Evolutionary conservation across 73 alveolate species (phyloP).

Genomic region (Durusdinium trenchii): DNA sequence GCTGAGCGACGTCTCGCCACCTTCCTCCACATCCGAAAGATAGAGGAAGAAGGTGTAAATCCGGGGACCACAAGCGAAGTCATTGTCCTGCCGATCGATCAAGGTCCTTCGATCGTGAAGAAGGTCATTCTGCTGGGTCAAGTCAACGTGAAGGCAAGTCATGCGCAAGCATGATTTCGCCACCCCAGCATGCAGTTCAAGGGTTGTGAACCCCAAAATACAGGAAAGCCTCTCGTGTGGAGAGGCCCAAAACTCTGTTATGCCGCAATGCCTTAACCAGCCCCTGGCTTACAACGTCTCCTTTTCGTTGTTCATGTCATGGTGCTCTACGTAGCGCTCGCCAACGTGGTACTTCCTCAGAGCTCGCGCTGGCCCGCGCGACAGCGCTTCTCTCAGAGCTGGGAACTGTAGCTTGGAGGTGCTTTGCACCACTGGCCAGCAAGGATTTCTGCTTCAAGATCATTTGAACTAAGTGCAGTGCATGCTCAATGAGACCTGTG

Average conservation of each 20-base stretch:
- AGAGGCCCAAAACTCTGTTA: background rate
- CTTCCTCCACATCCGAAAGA: conserved; percentile 64
- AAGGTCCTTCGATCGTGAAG: too few species aligned
- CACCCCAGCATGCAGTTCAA: background rate
- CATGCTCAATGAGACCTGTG: too few species aligned
- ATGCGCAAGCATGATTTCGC: too few species aligned
- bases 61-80: conserved; percentile 55
- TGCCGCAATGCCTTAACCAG: background rate
- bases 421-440: too few species aligned
- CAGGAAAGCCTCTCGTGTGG: background rate
- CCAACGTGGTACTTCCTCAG: conserved; percentile 53
- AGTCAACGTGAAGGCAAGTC: too few species aligned
- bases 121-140: too few species aligned
- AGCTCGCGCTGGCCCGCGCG: too few species aligned
- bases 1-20: conserved; percentile 59
- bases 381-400: too few species aligned
- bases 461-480: too few species aligned
- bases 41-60: conserved; percentile 78
- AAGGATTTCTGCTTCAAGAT: too few species aligned
- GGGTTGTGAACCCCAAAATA: background rate
- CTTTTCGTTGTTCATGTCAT: conserved; percentile 54
- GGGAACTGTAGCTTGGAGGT: too few species aligned
- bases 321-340: conserved; percentile 54
- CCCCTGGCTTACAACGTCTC: background rate
- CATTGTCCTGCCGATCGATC: conserved; percentile 55